A percentile compares a stretch with the other conserved stretches of the same genome.
These are phyloP conservation scores for Citrus australasica DNA, from an alignment of 345 rosid species.

Conservation along the genomic window DNA sequence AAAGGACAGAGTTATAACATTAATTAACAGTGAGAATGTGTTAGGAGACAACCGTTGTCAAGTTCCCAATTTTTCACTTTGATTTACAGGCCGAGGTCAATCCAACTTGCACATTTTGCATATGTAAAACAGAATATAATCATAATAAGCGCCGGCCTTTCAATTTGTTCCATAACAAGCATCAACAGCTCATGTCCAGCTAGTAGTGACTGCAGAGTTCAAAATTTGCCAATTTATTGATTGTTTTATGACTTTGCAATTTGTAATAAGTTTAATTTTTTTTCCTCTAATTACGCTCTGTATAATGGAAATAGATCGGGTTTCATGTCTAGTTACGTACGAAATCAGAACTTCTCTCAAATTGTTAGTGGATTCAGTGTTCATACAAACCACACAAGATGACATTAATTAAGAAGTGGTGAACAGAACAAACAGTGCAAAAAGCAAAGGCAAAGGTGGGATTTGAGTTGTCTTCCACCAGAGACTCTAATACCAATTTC, in stretches of 20 bases:
- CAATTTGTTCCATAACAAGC: not conserved
- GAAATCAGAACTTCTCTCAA: not conserved
- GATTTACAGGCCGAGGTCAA: not conserved
- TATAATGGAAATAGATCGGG: not conserved
- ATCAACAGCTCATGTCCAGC: not conserved
- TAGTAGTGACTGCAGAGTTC: not conserved
- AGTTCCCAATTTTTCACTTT: too few species aligned
- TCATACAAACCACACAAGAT: conserved; percentile 3
- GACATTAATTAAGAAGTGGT: not conserved
- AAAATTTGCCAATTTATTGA: not conserved
- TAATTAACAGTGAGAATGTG: too few species aligned
- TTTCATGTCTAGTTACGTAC: not conserved
- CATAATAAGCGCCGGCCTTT: not conserved
- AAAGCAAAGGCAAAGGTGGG: conserved; percentile 4
- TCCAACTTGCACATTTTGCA: too few species aligned
- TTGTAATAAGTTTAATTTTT: not conserved
- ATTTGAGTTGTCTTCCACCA: conserved; percentile 26
- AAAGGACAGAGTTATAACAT: too few species aligned
- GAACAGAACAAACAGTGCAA: not conserved
- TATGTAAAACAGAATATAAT: too few species aligned
- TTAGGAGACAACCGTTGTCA: too few species aligned
- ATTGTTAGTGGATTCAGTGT: not conserved
- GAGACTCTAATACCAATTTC: not conserved
- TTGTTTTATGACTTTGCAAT: not conserved
- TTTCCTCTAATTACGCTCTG: not conserved